Conservation (phyloP, 1,139 yeast genomes). For the Yamadazyma taylorii region DNA sequence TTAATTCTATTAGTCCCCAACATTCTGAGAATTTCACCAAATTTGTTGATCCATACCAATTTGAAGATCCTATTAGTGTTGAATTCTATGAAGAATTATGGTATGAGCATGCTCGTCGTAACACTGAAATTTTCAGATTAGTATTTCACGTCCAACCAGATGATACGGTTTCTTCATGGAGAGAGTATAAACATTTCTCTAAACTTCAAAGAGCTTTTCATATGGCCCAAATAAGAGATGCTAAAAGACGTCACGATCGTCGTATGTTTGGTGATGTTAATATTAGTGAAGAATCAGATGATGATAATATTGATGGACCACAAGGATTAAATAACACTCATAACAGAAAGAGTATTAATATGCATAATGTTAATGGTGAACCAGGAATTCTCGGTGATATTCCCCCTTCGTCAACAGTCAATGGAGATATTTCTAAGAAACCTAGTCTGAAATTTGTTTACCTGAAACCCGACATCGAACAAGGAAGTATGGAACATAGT, state of each 20-base stretch:
- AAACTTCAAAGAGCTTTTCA: conserved; percentile 57
- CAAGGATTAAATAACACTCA: conserved; percentile 7
- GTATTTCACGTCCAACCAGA: conserved; percentile 97
- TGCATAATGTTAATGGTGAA: conserved; percentile 25
- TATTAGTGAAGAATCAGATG: conserved; percentile 17
- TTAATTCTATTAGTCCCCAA: conserved; percentile 37
- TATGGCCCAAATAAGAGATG: conserved; percentile 47
- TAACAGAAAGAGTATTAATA: conserved; percentile 16
- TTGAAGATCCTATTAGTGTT: conserved; percentile 80
- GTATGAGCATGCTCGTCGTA: conserved; percentile 81
- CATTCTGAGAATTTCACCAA: conserved; percentile 34
- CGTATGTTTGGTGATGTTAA: conserved; percentile 13
- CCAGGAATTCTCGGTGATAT: conserved; percentile 43
- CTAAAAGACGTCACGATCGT: conserved; percentile 27
- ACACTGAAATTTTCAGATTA: conserved; percentile 76
- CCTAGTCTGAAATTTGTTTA: conserved; percentile 12
- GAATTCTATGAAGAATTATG: conserved; percentile 86
- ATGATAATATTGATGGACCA: conserved; percentile 10
- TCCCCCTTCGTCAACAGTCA: conserved; percentile 30
- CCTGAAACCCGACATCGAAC: conserved; percentile 3
- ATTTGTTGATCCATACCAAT: conserved; percentile 82
- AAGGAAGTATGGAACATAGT: conserved; percentile 8
- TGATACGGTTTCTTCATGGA: conserved; percentile 84
- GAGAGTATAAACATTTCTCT: conserved; percentile 74
- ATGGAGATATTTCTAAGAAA: conserved; percentile 26